Conservation (phyloP, 108 stramenopile genomes). For the Aurantiochytrium sp. region DNA sequence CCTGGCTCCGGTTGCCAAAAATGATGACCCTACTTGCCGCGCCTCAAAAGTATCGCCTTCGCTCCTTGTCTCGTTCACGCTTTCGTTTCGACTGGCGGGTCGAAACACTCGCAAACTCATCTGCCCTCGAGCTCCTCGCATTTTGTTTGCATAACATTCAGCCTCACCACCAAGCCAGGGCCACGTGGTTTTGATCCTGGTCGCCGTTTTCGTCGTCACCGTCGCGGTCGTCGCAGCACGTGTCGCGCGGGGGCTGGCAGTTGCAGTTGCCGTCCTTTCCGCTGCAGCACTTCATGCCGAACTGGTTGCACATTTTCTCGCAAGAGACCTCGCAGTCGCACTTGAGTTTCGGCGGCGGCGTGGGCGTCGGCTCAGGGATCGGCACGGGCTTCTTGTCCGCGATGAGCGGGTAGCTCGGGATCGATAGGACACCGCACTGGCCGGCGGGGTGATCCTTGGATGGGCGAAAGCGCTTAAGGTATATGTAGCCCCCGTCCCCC, state of each 20-base stretch:
- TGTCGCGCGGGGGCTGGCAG: background rate
- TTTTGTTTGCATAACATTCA: too few species aligned
- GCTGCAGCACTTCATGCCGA: slow-evolving; percentile 11
- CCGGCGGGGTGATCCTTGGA: background rate
- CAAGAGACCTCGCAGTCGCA: background rate
- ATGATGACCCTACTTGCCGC: too few species aligned
- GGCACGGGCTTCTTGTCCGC: background rate
- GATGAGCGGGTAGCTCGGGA: background rate
- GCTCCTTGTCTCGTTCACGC: too few species aligned
- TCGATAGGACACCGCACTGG: background rate
- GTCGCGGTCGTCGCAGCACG: background rate
- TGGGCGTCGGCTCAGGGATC: background rate
- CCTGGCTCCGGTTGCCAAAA: too few species aligned
- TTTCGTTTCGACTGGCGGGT: too few species aligned
- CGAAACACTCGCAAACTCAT: too few species aligned
- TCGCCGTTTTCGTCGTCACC: background rate
- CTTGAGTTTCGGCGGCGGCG: background rate
- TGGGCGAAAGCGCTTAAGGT: background rate
- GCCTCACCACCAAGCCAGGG: too few species aligned
- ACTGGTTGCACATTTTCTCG: background rate
- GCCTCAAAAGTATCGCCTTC: too few species aligned
- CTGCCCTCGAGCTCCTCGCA: too few species aligned
- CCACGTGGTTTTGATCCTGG: background rate
- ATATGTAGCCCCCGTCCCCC: slow-evolving; percentile 83
- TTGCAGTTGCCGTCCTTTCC: background rate